A percentile compares a stretch with the other conserved stretches of the same genome.
Evolutionary conservation across 352 stramenopile species (phyloP).

Genomic region (Globisporangium echinulatum): DNA sequence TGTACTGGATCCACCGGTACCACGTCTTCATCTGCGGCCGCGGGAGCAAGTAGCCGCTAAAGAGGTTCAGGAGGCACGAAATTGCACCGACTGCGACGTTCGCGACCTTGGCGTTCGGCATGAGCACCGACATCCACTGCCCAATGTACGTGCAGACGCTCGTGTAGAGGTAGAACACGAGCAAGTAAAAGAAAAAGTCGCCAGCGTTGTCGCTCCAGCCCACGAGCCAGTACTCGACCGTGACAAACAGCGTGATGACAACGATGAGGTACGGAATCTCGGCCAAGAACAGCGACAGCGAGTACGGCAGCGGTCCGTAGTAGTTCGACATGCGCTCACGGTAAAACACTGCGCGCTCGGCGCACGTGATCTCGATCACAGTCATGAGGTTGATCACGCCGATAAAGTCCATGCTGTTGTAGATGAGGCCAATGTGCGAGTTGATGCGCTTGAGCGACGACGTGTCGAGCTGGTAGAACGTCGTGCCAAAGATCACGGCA

Average conservation of each 20-base stretch:
- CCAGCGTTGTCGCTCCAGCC: constrained; percentile 21
- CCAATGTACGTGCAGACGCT: constrained; percentile 19
- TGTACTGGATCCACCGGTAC: constrained; percentile 25
- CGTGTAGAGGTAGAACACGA: constrained; percentile 9
- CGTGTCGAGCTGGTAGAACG: constrained; percentile 55
- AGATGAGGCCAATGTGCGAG: constrained; percentile 53
- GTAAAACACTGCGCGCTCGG: constrained; percentile 49
- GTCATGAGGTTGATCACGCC: constrained; percentile 53
- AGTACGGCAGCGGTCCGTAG: constrained; percentile 37
- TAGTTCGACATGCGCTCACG: constrained; percentile 48
- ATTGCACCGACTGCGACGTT: constrained; percentile 41
- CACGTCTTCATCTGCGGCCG: constrained; percentile 13
- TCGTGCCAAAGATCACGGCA: constrained; percentile 56
- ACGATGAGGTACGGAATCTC: constrained; percentile 37
- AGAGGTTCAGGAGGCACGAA: constrained; percentile 42
- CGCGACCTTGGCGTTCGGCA: constrained; percentile 44
- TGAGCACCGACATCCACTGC: constrained; percentile 37
- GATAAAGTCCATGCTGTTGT: constrained; percentile 69
- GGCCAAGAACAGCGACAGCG: constrained; percentile 29
- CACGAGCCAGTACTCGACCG: constrained; percentile 41
- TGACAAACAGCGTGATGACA: constrained; percentile 24
- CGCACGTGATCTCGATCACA: constrained; percentile 37
- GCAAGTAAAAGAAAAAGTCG: constrained; percentile 33
- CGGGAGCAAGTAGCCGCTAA: constrained; percentile 26
- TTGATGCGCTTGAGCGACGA: constrained; percentile 27